A percentile compares a stretch with the other conserved stretches of the same genome.
phyloP scores from a whole-genome alignment of 2,329 filamentous ascomycete species.

The Plenodomus tracheiphilus region DNA sequence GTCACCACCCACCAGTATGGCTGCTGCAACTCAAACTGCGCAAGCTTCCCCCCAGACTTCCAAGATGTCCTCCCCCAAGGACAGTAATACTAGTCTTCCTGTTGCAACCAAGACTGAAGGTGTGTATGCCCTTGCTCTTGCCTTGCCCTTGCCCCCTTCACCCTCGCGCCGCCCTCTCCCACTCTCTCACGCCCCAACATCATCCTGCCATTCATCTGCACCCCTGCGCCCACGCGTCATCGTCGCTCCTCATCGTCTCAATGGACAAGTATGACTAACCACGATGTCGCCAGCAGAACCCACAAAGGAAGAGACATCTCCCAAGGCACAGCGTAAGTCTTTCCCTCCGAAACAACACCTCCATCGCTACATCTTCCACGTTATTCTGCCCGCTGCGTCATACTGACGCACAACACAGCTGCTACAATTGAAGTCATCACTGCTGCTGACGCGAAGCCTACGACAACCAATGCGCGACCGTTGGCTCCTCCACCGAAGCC shows the following conservation, averaged over 20 bases:
- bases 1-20: constrained; percentile 42
- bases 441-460: constrained; percentile 33
- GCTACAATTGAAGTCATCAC: constrained; percentile 23
- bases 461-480: constrained; percentile 50
- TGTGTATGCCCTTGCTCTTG: constrained; percentile 23
- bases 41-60: constrained; percentile 41
- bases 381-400: constrained; percentile 8
- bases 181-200: background rate
- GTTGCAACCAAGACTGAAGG: constrained; percentile 40
- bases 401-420: constrained; percentile 24
- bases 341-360: background rate
- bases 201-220: constrained; percentile 3
- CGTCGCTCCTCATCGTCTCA: constrained; percentile 7
- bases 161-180: constrained; percentile 1
- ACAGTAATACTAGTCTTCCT: constrained; percentile 40
- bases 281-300: constrained; percentile 23
- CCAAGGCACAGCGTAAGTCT: constrained; percentile 32
- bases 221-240: constrained; percentile 14
- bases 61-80: constrained; percentile 46
- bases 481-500: constrained; percentile 58
- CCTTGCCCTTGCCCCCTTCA: constrained; percentile 1
- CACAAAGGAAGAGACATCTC: constrained; percentile 26
- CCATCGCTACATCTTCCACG: constrained; percentile 5
- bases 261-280: constrained; percentile 23
- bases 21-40: constrained; percentile 40